Percentiles rank a stretch among this genome's conserved stretches.
Conservation (phyloP, 768 basidiomycete genomes). For the Cyclocybe cylindracea region DNA sequence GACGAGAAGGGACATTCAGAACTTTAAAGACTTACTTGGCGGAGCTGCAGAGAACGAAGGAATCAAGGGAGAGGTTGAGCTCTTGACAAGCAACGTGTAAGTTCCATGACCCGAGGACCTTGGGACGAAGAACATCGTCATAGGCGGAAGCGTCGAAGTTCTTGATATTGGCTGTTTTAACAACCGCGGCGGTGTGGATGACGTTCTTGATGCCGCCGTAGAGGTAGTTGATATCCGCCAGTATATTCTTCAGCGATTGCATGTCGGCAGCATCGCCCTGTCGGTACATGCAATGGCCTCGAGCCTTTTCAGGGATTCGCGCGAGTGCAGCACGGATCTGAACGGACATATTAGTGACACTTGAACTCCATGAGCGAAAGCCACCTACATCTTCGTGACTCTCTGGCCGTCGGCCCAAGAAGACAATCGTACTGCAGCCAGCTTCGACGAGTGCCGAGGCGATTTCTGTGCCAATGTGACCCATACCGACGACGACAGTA, state of each 20-base stretch:
- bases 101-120: conserved; percentile 32
- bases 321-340: conserved; percentile 22
- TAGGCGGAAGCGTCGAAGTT: conserved; percentile 19
- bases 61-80: conserved; percentile 25
- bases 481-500: conserved; percentile 33
- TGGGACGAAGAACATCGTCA: conserved; percentile 26
- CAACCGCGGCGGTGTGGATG: conserved; percentile 28
- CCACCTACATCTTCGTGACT: conserved; percentile 19
- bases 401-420: conserved; percentile 24
- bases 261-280: conserved; percentile 27
- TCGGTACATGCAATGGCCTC: conserved; percentile 20
- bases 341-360: background rate
- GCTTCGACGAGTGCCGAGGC: conserved; percentile 22
- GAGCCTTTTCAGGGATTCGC: conserved; percentile 10
- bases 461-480: conserved; percentile 28
- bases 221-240: conserved; percentile 18
- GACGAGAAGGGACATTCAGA: background rate
- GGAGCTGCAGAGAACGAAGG: conserved; percentile 31
- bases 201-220: conserved; percentile 27
- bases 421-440: conserved; percentile 23
- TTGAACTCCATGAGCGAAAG: background rate
- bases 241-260: conserved; percentile 15
- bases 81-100: conserved; percentile 27
- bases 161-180: conserved; percentile 25
- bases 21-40: conserved; percentile 24